Conservation (phyloP, 2,329 filamentous ascomycete genomes). For the Talaromyces marneffei region DNA sequence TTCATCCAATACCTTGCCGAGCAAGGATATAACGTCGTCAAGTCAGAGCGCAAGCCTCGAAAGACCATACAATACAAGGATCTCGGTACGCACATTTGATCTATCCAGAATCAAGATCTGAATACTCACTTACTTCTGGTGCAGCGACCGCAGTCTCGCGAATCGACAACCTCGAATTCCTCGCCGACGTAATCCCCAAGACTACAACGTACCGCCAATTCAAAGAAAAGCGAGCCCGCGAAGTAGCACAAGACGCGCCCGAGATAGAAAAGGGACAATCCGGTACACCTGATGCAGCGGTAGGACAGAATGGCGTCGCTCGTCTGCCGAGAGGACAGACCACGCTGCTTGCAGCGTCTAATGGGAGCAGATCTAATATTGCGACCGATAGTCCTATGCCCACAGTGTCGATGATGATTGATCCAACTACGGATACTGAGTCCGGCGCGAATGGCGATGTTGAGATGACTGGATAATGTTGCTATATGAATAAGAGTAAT, state of each 20-base stretch:
- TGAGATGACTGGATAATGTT: conserved; percentile 45
- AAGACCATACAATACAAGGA: conserved; percentile 96
- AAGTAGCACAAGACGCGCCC: conserved; percentile 24
- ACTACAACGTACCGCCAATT: conserved; percentile 75
- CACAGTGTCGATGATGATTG: conserved; percentile 46
- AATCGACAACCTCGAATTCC: conserved; percentile 90
- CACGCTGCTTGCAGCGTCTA: conserved; percentile 2
- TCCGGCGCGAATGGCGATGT: conserved; percentile 48
- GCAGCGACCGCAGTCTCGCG: conserved; percentile 76
- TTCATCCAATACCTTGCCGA: conserved; percentile 89
- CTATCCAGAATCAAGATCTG: too few species aligned
- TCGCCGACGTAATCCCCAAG: conserved; percentile 82
- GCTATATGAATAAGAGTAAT: background rate
- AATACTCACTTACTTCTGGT: conserved; percentile 13
- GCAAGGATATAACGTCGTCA: conserved; percentile 80
- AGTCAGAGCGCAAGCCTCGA: conserved; percentile 83
- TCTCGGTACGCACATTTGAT: conserved; percentile 55
- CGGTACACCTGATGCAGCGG: conserved; percentile 29
- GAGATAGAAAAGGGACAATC: conserved; percentile 36
- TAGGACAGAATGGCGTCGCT: conserved; percentile 15
- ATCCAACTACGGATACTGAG: conserved; percentile 45
- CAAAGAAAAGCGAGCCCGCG: conserved; percentile 55
- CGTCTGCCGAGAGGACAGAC: conserved; percentile 12
- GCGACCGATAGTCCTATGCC: conserved; percentile 26
- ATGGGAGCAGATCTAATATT: conserved; percentile 14